Base-by-base conservation (phyloP, 2,329 filamentous ascomycete species). In the Colletotrichum caudatum region DNA sequence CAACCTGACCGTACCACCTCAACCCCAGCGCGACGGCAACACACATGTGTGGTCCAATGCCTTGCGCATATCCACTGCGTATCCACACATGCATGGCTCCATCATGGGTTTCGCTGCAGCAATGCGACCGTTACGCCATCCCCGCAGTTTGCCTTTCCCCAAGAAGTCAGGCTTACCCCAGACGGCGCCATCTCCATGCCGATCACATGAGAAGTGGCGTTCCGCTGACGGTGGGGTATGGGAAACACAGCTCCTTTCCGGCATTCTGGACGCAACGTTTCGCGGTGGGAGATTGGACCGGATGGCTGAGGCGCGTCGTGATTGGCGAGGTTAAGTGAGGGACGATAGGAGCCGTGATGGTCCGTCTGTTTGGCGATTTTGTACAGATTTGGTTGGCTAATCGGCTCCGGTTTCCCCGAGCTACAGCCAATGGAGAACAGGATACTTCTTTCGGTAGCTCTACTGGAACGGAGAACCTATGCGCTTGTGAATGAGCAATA, bases 401-500 rank as follows among this genome's bases (percentile, higher is more conserved):
- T 11, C 68, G 68, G 69, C 69, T 64, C 69, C 69, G 69, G 59
- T 46, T 48, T 58, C 69, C 69, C 69, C 69, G 69, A 37, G 5
- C 23, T 20, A 7, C 11, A 39, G 20, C 14, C 8, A 35, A 23
- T 9, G 20, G 12, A 50, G 18, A 23, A 26, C 12, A 35, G 33
- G 29, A 9, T 20, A 3, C 5, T 33, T n/a, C 5, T 26, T 46
- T 35, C 9, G 8, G 35, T 14, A 37, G 14, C 29, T 37, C 41
- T 63, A 11, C 33, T 14, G 11, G 2, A 41, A 23, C 8, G 6
- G 5, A 4, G 20, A 11, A 39, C 5, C 2, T 20, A 18, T 16
- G 6, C 18, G 5, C 29, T 29, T 59, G 14, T 20, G 44, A 11
- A 29, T 11, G 23, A 37, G 33, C 23, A 41, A 11, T 0, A 29